Base-by-base conservation (phyloP, 805 yeast species). In the Schwanniomyces sp. region DNA sequence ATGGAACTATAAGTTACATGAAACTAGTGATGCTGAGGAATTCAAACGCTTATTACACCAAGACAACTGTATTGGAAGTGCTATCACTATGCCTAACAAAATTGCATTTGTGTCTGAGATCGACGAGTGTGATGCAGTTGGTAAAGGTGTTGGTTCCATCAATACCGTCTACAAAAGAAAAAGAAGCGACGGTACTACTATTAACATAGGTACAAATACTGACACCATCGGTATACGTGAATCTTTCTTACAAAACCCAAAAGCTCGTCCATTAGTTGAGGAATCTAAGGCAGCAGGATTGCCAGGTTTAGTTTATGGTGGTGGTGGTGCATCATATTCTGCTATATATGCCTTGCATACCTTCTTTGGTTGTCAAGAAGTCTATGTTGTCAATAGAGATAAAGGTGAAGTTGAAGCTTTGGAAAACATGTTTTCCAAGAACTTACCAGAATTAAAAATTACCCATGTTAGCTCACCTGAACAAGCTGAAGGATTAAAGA, bases 311-410 rank as follows among this genome's bases (percentile, higher is more conserved):
- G 69, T 66, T 1, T 66, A 65, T 44, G 71, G 71, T 6, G 71
- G 71, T 9, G 71, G 71, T 10, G 71, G 71, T 9, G 70, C 71
- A 11, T 62, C 66, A 37, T 53, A 70, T 27, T 62, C 67, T 7
- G 70, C 70, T 1, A 62, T 66, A 6, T 65, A 57, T 41, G 65
- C 69, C 2, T 56, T 66, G 41, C 48, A 59, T 32, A 45, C 56
- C 39, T 62, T 52, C 39, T 53, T 65, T 48, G 59, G 56, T 7
- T 64, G 71, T 44, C 29, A 57, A 30, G 51, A 48, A 21, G 53
- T 66, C 12, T 66, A 66, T 46, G 58, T 66, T 28, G 59, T 66
- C 12, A 66, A 66, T 47, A 52, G 71, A n/a, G 59, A 51, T 41
- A 56, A 52, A 29, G 44, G 41, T 37, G 71, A 66, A 47, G 65